These are phyloP conservation scores for Rhizoclosmatium sp. DNA, from an alignment of 192 early-diverging fungal species.

Conservation along the genomic window DNA sequence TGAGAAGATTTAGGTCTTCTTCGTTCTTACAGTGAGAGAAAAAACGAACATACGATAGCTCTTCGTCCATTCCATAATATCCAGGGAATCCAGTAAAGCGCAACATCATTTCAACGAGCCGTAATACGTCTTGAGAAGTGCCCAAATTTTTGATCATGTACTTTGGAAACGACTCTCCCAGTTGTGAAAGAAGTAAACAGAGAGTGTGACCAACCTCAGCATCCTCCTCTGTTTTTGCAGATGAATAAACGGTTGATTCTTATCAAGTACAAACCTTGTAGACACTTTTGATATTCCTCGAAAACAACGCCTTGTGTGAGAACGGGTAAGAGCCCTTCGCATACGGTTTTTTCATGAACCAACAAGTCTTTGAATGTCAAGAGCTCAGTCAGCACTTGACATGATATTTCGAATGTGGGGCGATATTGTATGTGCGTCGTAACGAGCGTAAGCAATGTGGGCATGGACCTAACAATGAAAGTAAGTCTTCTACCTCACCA, in stretches of 20 bases:
- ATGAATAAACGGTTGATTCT: not conserved
- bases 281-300: constrained; percentile 38
- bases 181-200: constrained; percentile 43
- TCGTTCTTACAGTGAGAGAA: not conserved
- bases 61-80: constrained; percentile 52
- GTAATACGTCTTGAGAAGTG: constrained; percentile 10
- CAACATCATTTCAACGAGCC: constrained; percentile 50
- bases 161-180: constrained; percentile 49
- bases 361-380: constrained; percentile 38
- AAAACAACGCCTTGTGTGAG: constrained; percentile 46
- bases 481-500: not conserved
- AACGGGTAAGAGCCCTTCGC: constrained; percentile 37
- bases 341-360: constrained; percentile 46
- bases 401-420: constrained; percentile 42
- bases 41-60: constrained; percentile 43
- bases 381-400: constrained; percentile 49
- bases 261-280: constrained; percentile 37
- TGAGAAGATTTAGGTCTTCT: not conserved
- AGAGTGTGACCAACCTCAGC: constrained; percentile 35
- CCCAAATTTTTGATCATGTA: constrained; percentile 37
- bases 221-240: constrained; percentile 42
- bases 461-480: constrained; percentile 32
- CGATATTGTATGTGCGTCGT: constrained; percentile 36
- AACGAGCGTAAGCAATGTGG: constrained; percentile 31
- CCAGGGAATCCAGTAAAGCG: constrained; percentile 49